Evolutionary conservation across 116 monocot genomes (phyloP).

Genomic region (Posidonia oceanica): DNA sequence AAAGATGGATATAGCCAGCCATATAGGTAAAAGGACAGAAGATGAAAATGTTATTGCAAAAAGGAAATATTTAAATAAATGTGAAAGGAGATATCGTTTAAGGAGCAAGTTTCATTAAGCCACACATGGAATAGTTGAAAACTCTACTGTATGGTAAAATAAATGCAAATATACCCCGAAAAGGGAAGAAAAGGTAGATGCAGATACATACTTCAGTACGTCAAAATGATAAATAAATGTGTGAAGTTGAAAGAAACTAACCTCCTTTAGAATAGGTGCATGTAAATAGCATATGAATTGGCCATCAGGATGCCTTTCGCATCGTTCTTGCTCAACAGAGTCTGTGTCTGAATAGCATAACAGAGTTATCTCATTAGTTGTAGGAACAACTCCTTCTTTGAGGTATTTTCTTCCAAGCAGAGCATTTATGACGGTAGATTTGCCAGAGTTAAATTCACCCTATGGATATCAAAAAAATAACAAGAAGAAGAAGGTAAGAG

Average conservation of each 20-base stretch:
- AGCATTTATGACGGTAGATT: conserved; percentile 93
- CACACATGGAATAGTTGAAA: background rate
- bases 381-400: conserved; percentile 88
- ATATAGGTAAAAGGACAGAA: no score
- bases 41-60: no score
- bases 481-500: background rate
- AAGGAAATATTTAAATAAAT: no score
- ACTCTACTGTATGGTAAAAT: background rate
- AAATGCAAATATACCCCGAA: background rate
- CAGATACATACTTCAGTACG: background rate
- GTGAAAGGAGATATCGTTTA: no score
- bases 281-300: conserved; percentile 82
- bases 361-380: conserved; percentile 92
- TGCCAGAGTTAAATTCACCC: conserved; percentile 98
- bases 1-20: no score
- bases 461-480: conserved; percentile 13
- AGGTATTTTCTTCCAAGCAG: conserved; percentile 87
- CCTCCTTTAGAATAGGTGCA: conserved; percentile 77
- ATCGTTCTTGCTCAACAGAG: conserved; percentile 46
- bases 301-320: conserved; percentile 86
- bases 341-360: conserved; percentile 69
- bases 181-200: background rate
- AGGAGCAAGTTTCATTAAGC: background rate
- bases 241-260: conserved; percentile 29
- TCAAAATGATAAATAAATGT: background rate